A percentile compares a stretch with the other conserved stretches of the same genome.
Evolutionary conservation across 2,329 filamentous ascomycete species (phyloP).

Genomic region (Fusarium haematococcum): DNA sequence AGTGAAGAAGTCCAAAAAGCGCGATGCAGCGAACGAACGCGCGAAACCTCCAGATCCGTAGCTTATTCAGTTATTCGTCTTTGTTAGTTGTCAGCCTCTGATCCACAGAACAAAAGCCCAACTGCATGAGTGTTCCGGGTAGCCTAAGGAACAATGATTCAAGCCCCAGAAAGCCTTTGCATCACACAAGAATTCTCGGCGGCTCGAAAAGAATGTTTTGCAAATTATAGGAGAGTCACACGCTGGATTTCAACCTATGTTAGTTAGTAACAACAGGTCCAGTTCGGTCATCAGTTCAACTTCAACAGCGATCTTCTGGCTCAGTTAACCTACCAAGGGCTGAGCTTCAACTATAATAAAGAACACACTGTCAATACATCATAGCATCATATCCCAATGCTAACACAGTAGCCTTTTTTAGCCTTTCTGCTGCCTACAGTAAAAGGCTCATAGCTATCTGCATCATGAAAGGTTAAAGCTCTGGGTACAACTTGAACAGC

Average conservation of each 20-base stretch:
- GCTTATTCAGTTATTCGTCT: background rate
- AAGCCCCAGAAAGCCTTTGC: background rate
- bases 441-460: too few relatives aligned
- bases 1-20: background rate
- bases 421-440: too few relatives aligned
- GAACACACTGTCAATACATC: too few relatives aligned
- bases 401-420: too few relatives aligned
- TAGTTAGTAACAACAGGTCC: background rate
- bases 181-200: background rate
- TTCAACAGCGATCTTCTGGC: too few relatives aligned
- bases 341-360: too few relatives aligned
- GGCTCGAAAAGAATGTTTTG: background rate
- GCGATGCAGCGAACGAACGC: background rate
- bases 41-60: background rate
- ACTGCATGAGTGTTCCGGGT: background rate
- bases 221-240: background rate
- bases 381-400: too few relatives aligned
- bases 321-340: too few relatives aligned
- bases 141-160: background rate
- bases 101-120: background rate
- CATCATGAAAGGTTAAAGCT: too few relatives aligned
- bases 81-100: background rate
- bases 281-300: background rate
- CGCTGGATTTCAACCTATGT: rapidly evolving
- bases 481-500: too few relatives aligned